A percentile compares a stretch with the other conserved stretches of the same genome.
Evolutionary conservation across 192 early-diverging fungal species (phyloP).

Genomic region (Spinellus fusiger): DNA sequence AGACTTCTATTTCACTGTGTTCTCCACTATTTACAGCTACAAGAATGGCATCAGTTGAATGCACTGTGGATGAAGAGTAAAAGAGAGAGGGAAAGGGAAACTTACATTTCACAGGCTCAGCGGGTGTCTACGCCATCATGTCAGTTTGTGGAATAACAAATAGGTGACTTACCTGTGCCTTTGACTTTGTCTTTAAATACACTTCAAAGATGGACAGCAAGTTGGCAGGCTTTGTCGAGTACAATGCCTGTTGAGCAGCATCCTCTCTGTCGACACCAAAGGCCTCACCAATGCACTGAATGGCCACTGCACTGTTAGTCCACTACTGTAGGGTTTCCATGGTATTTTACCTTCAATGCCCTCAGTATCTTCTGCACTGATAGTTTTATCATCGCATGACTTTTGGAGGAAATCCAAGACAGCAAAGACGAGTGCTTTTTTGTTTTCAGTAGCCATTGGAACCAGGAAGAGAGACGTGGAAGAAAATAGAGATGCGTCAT

Average conservation of each 20-base stretch:
- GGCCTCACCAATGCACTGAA: conserved; percentile 92
- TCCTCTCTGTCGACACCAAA: conserved; percentile 84
- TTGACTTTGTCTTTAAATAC: conserved; percentile 73
- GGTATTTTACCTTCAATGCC: conserved; percentile 64
- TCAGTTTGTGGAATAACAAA: not conserved
- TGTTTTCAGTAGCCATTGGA: conserved; percentile 47
- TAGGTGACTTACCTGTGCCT: conserved; percentile 4
- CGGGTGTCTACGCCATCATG: not conserved
- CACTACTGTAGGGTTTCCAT: not conserved
- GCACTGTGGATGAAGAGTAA: conserved; percentile 10
- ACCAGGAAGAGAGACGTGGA: not conserved
- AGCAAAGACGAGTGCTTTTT: conserved; percentile 72
- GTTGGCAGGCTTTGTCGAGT: conserved; percentile 82
- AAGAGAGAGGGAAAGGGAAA: conserved; percentile 1
- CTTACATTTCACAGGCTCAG: conserved; percentile 25
- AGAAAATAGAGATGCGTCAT: conserved; percentile 2
- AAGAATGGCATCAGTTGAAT: not conserved
- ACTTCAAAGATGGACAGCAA: conserved; percentile 87
- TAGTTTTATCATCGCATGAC: conserved; percentile 60
- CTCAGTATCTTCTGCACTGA: conserved; percentile 73
- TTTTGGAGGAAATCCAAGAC: conserved; percentile 77
- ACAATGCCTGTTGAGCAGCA: conserved; percentile 51
- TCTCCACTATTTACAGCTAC: too few relatives aligned
- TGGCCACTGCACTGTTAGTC: conserved; percentile 55
- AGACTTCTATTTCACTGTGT: too few relatives aligned